Percentiles rank a stretch among this genome's conserved stretches.
Conservation (phyloP, 192 early-diverging fungal genomes). For the Rhizophagus clarus region DNA sequence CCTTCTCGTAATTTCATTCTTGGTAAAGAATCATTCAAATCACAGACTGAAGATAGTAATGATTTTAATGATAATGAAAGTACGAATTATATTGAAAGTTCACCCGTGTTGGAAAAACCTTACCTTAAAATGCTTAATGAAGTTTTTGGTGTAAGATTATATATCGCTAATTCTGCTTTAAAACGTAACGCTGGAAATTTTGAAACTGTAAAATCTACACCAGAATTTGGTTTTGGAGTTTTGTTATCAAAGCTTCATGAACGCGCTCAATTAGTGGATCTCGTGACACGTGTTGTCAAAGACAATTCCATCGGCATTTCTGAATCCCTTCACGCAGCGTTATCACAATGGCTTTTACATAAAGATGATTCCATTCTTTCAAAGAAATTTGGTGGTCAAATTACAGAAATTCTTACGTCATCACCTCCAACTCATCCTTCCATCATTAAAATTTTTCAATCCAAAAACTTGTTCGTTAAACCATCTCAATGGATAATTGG, state of each 20-base stretch:
- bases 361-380: constrained; percentile 58
- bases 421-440: constrained; percentile 11
- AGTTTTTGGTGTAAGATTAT: constrained; percentile 73
- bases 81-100: constrained; percentile 16
- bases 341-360: constrained; percentile 71
- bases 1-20: constrained; percentile 37
- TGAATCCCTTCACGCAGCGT: constrained; percentile 55
- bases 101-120: constrained; percentile 66
- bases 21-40: constrained; percentile 26
- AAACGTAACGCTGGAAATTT: constrained; percentile 62
- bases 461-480: constrained; percentile 52
- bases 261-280: constrained; percentile 66
- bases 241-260: constrained; percentile 67
- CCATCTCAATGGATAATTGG: constrained; percentile 89
- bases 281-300: constrained; percentile 60
- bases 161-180: constrained; percentile 78
- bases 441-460: constrained; percentile 43
- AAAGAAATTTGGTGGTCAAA: constrained; percentile 50
- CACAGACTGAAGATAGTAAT: background rate
- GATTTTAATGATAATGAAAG: background rate
- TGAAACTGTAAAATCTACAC: constrained; percentile 54
- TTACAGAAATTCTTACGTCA: constrained; percentile 38
- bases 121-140: constrained; percentile 83
- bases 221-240: constrained; percentile 88
- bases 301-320: constrained; percentile 52